Percentiles rank a stretch among this genome's conserved stretches.
These are phyloP conservation scores for Glycyrrhiza uralensis DNA, from an alignment of 306 rosid species.

Conservation along the genomic window DNA sequence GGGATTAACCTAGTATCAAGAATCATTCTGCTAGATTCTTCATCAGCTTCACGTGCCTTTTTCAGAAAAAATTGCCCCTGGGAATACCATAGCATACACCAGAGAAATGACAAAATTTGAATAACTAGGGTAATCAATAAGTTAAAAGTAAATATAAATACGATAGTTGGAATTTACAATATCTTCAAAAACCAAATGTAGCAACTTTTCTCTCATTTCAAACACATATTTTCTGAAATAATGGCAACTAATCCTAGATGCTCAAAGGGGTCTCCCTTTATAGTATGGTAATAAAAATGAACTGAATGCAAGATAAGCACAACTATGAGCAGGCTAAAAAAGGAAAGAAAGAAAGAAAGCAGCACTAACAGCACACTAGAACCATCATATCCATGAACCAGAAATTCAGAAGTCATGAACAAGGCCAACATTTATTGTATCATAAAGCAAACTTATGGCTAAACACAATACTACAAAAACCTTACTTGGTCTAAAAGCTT, in stretches of 20 bases:
- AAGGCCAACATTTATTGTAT: background rate
- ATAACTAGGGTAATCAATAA: background rate
- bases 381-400: background rate
- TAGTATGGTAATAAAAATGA: background rate
- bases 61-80: constrained; percentile 62
- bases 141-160: background rate
- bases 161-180: background rate
- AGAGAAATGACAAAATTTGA: constrained; percentile 1
- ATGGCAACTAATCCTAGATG: background rate
- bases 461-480: constrained; percentile 10
- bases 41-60: constrained; percentile 68
- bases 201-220: background rate
- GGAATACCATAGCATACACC: constrained; percentile 18
- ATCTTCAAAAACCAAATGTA: background rate
- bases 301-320: background rate
- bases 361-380: background rate
- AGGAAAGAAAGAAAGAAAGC: background rate
- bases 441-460: constrained; percentile 1
- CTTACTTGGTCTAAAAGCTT: constrained; percentile 63
- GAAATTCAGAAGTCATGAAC: background rate
- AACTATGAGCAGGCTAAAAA: background rate
- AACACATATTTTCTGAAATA: background rate
- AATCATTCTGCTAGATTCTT: constrained; percentile 65
- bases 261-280: background rate
- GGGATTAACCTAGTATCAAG: constrained; percentile 52